These are phyloP conservation scores for Pythium guiyangense DNA, from an alignment of 352 stramenopile genomes.

Conservation along the genomic window DNA sequence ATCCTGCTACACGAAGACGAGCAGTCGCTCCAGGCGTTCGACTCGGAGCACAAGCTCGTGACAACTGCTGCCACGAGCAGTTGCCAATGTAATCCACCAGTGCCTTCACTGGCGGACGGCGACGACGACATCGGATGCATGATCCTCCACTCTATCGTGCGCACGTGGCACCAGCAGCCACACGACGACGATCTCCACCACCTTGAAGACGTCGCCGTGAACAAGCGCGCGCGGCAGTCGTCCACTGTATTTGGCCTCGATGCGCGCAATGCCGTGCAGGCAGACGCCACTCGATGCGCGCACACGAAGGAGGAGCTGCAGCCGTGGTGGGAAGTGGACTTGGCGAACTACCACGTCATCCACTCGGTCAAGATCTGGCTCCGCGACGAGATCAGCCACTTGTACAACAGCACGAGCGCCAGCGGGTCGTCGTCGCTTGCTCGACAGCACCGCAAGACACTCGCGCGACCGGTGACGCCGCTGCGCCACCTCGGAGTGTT, in stretches of 20 bases:
- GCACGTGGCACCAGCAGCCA: conserved; percentile 25
- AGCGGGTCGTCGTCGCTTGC: too few species aligned
- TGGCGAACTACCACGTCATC: conserved; percentile 45
- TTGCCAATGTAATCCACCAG: background rate
- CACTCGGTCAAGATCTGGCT: conserved; percentile 46
- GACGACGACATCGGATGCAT: conserved; percentile 20
- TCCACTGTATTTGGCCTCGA: conserved; percentile 36
- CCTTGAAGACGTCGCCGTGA: conserved; percentile 30
- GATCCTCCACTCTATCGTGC: conserved; percentile 34
- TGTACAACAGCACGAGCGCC: conserved; percentile 15
- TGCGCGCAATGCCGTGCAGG: conserved; percentile 29
- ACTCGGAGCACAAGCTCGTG: background rate
- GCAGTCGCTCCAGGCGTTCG: conserved; percentile 1
- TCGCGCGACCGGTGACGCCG: background rate
- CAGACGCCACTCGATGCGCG: conserved; percentile 21
- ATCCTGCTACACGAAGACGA: conserved; percentile 33
- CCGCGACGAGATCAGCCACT: conserved; percentile 27
- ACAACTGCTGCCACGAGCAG: background rate
- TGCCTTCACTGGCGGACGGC: background rate
- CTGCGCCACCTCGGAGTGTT: conserved; percentile 25
- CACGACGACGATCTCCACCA: conserved; percentile 8
- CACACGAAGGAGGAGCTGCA: conserved; percentile 50
- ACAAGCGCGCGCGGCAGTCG: conserved; percentile 40
- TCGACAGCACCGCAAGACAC: conserved; percentile 1
- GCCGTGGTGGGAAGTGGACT: conserved; percentile 52